Percentiles rank a stretch among this genome's conserved stretches.
Conservation (phyloP, 192 early-diverging fungal species). For the Rhizoclosmatium globosum region DNA sequence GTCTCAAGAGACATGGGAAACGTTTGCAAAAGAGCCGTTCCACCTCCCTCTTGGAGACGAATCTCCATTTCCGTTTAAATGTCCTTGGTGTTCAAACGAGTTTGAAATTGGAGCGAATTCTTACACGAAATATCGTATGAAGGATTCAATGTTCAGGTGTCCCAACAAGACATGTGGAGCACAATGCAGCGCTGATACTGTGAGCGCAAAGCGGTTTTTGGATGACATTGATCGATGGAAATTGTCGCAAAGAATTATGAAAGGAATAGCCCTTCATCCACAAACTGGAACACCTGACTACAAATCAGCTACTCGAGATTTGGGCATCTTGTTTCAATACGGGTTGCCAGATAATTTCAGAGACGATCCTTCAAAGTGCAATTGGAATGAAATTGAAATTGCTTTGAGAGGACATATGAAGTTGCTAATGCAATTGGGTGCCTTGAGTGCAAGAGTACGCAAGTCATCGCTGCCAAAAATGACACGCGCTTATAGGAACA, state of each 20-base stretch:
- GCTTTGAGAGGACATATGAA: background rate
- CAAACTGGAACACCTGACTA: conserved; percentile 19
- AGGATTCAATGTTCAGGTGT: conserved; percentile 41
- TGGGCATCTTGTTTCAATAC: conserved; percentile 10
- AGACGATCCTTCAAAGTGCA: background rate
- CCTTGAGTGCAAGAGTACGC: conserved; percentile 13
- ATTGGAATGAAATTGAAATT: background rate
- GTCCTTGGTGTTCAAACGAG: conserved; percentile 34
- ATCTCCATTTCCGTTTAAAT: conserved; percentile 43
- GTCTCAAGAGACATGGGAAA: conserved; percentile 47
- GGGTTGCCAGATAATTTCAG: background rate
- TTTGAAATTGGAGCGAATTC: conserved; percentile 25
- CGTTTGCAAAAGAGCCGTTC: conserved; percentile 43
- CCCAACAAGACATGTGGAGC: conserved; percentile 15
- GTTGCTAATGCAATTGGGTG: background rate
- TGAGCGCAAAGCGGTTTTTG: conserved; percentile 41
- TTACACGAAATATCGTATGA: conserved; percentile 46
- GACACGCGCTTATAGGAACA: conserved; percentile 49
- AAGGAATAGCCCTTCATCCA: conserved; percentile 29
- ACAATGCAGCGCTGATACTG: conserved; percentile 30
- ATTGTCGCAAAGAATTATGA: background rate
- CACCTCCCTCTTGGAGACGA: conserved; percentile 3
- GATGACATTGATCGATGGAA: conserved; percentile 24
- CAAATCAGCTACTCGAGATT: conserved; percentile 18
- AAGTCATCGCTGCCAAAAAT: conserved; percentile 34